phyloP scores from a whole-genome alignment of 106 monocot genomes.

The Apostasia shenzhenica region DNA sequence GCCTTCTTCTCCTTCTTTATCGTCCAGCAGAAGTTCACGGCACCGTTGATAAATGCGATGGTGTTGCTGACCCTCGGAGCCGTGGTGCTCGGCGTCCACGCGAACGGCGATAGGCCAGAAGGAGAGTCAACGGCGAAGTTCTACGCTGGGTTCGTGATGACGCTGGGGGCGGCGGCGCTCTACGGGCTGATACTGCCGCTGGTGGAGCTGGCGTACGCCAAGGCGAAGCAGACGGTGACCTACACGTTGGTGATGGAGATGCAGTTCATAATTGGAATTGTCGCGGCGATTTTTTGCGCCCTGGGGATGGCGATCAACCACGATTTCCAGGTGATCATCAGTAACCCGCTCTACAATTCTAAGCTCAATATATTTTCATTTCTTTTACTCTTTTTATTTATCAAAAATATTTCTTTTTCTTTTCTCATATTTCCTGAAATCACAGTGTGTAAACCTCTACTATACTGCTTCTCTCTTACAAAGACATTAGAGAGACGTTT shows the following conservation, averaged over 20 bases:
- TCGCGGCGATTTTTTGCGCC: slow-evolving; percentile 31
- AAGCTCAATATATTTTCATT: too few species aligned
- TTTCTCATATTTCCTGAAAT: too few species aligned
- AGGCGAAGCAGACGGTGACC: slow-evolving; percentile 11
- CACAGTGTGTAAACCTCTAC: too few species aligned
- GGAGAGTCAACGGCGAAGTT: slow-evolving; percentile 30
- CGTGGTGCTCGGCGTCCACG: slow-evolving; percentile 35
- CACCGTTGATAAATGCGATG: slow-evolving; percentile 43
- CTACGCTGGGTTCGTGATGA: slow-evolving; percentile 35
- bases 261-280: slow-evolving; percentile 47
- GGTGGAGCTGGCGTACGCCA: slow-evolving; percentile 16
- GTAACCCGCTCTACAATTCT: too few species aligned
- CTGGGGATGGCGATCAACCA: slow-evolving; percentile 48
- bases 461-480: too few species aligned
- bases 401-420: too few species aligned
- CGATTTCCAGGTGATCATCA: slow-evolving; percentile 30
- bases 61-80: slow-evolving; percentile 40
- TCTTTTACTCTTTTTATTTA: too few species aligned
- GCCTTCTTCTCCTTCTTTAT: slow-evolving; percentile 40
- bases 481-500: too few species aligned
- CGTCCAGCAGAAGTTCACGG: slow-evolving; percentile 45
- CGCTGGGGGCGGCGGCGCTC: slow-evolving; percentile 34
- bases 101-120: slow-evolving; percentile 25
- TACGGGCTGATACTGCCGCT: slow-evolving; percentile 40
- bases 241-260: slow-evolving; percentile 51